Conservation (phyloP, 1,284 basidiomycete species). For the Ganoderma boninense region DNA sequence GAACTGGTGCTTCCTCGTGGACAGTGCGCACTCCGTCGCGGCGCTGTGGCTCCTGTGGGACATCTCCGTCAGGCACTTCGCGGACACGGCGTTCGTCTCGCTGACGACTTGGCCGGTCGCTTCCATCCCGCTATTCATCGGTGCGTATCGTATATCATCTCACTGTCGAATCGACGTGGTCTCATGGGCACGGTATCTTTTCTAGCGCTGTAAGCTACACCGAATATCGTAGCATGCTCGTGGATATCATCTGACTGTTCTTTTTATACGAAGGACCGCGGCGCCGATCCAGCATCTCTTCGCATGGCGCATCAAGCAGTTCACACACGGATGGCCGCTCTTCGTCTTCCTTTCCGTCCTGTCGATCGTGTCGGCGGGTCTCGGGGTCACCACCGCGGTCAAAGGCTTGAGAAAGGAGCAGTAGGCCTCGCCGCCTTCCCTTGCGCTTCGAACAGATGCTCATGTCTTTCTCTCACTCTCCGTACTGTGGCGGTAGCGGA, state of each 20-base stretch:
- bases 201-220: constrained; percentile 10
- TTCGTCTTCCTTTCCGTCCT: constrained; percentile 18
- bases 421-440: constrained; percentile 4
- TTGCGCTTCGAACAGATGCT: too few relatives aligned
- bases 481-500: not conserved
- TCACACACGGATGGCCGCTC: constrained; percentile 20
- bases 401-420: not conserved
- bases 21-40: constrained; percentile 19
- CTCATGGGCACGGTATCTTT: not conserved
- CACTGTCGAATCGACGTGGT: too few relatives aligned
- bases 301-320: constrained; percentile 28
- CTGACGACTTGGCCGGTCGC: constrained; percentile 16
- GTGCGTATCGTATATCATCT: constrained; percentile 6
- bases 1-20: constrained; percentile 23
- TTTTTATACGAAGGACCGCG: not conserved
- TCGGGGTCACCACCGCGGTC: constrained; percentile 14
- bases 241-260: not conserved
- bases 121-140: constrained; percentile 21
- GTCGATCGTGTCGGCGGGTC: constrained; percentile 11
- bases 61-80: constrained; percentile 20
- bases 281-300: constrained; percentile 27
- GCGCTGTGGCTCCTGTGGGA: constrained; percentile 24
- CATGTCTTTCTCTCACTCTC: too few relatives aligned
- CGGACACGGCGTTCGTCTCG: constrained; percentile 6
- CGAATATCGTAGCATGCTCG: too few relatives aligned